Conservation (phyloP, 148 eudicot genomes). For the Polygonum aviculare region DNA sequence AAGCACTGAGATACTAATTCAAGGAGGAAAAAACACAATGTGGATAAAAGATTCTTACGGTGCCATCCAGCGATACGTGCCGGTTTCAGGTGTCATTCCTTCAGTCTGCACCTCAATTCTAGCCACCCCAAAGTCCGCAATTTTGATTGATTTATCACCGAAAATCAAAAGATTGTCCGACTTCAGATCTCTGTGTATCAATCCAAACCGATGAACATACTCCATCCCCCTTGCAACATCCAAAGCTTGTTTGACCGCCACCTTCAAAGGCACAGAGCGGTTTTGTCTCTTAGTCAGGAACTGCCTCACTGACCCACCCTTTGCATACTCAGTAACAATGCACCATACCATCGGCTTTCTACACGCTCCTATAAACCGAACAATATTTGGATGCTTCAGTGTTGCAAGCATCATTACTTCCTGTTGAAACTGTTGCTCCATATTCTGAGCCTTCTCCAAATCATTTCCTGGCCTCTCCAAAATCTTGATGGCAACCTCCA, state of each 20-base stretch:
- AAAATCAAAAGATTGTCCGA: slow-evolving; percentile 91
- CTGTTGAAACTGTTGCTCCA: slow-evolving; percentile 99
- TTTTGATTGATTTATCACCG: slow-evolving; percentile 84
- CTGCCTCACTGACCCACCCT: slow-evolving; percentile 94
- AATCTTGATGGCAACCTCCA: slow-evolving; percentile 94
- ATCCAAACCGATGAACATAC: slow-evolving; percentile 76
- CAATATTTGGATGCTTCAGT: slow-evolving; percentile 85
- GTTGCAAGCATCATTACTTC: slow-evolving; percentile 98
- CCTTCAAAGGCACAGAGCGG: slow-evolving; percentile 76
- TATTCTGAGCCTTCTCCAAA: slow-evolving; percentile 63
- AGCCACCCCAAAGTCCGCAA: slow-evolving; percentile 98
- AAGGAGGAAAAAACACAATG: neutral
- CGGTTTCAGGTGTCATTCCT: slow-evolving; percentile 99
- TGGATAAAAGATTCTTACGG: slow-evolving; percentile 49
- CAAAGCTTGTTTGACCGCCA: slow-evolving; percentile 96
- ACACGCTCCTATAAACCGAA: slow-evolving; percentile 88
- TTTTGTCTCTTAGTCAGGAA: slow-evolving; percentile 75
- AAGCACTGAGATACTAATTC: neutral
- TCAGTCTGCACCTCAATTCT: slow-evolving; percentile 96
- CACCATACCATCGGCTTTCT: slow-evolving; percentile 99
- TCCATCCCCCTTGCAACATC: slow-evolving; percentile 99
- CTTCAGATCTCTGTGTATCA: slow-evolving; percentile 83
- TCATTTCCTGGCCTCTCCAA: slow-evolving; percentile 97
- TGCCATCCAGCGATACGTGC: slow-evolving; percentile 99
- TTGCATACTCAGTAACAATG: slow-evolving; percentile 93